A percentile compares a stretch with the other conserved stretches of the same genome.
Conservation (phyloP, 371 early-diverging fungal species). For the Aphelidium insulamus region DNA sequence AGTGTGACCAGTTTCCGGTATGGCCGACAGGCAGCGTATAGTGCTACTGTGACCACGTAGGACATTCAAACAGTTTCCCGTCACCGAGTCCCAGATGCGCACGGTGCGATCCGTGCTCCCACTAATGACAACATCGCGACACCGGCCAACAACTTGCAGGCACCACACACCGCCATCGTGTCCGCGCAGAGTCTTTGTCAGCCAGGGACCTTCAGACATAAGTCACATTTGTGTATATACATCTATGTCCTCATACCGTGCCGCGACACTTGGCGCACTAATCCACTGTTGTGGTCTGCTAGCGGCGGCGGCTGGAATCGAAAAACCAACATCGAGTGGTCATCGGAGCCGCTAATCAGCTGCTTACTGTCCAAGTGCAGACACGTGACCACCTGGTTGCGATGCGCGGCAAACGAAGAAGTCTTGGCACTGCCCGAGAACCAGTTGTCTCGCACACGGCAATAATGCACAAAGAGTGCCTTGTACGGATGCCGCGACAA, state of each 20-base stretch:
- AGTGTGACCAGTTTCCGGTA: too few species aligned
- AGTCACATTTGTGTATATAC: too few species aligned
- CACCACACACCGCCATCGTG: slow-evolving; percentile 99
- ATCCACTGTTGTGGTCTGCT: too few species aligned
- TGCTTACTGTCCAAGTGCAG: slow-evolving; percentile 81
- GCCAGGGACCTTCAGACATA: too few species aligned
- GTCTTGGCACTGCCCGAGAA: slow-evolving; percentile 36
- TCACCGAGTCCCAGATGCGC: slow-evolving; percentile 84
- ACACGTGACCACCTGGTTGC: slow-evolving; percentile 70
- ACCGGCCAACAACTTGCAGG: slow-evolving; percentile 64
- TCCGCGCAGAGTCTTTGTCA: slow-evolving; percentile 43
- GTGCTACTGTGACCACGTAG: slow-evolving; percentile 90
- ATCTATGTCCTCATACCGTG: too few species aligned
- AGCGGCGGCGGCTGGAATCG: slow-evolving; percentile 55
- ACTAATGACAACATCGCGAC: slow-evolving; percentile 66
- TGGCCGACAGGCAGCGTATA: slow-evolving; percentile 80
- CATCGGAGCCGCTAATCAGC: slow-evolving; percentile 78
- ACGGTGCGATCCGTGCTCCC: slow-evolving; percentile 96
- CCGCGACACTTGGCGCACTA: too few species aligned
- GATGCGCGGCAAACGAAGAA: slow-evolving; percentile 54
- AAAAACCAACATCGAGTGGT: slow-evolving; percentile 65
- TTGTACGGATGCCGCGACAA: slow-evolving; percentile 40
- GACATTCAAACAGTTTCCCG: slow-evolving; percentile 61
- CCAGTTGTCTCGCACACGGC: slow-evolving; percentile 63
- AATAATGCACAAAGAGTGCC: slow-evolving; percentile 41